A percentile compares a stretch with the other conserved stretches of the same genome.
Evolutionary conservation across 192 early-diverging fungal genomes (phyloP).

Genomic region (Allomyces javanicus): DNA sequence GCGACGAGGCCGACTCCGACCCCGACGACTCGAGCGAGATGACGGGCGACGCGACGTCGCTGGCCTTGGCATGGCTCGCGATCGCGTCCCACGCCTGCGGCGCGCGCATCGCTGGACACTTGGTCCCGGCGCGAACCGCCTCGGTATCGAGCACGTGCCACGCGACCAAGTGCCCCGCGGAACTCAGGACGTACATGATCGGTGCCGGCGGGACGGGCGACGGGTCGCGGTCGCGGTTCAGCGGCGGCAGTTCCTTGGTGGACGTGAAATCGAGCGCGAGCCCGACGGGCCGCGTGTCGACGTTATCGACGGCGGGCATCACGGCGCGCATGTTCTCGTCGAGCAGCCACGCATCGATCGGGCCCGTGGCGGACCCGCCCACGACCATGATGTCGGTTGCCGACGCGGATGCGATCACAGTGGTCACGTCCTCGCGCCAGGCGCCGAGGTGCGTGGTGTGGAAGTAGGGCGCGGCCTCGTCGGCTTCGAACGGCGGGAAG

Average conservation of each 20-base stretch:
- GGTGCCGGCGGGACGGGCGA: slow-evolving; percentile 35
- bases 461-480: too few relatives aligned
- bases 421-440: too few relatives aligned
- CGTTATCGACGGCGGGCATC: slow-evolving; percentile 14
- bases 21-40: slow-evolving; percentile 1
- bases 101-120: slow-evolving; percentile 20
- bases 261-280: slow-evolving; percentile 53
- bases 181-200: slow-evolving; percentile 48
- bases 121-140: slow-evolving; percentile 17
- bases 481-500: too few relatives aligned
- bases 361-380: too few relatives aligned
- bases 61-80: neutral
- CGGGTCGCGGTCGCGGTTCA: slow-evolving; percentile 27
- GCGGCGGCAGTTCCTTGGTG: slow-evolving; percentile 25
- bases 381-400: too few relatives aligned
- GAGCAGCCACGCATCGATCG: too few relatives aligned
- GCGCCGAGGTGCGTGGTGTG: too few relatives aligned
- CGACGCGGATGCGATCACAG: too few relatives aligned
- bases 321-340: too few relatives aligned
- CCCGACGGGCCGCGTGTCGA: slow-evolving; percentile 48
- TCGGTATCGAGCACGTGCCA: slow-evolving; percentile 42
- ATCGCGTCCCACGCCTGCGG: slow-evolving; percentile 2
- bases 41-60: neutral
- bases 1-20: slow-evolving; percentile 8
- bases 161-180: slow-evolving; percentile 36